Evolutionary conservation across 2,329 filamentous ascomycete genomes (phyloP).

Genomic region (Parasarocladium wereldwijsianum): DNA sequence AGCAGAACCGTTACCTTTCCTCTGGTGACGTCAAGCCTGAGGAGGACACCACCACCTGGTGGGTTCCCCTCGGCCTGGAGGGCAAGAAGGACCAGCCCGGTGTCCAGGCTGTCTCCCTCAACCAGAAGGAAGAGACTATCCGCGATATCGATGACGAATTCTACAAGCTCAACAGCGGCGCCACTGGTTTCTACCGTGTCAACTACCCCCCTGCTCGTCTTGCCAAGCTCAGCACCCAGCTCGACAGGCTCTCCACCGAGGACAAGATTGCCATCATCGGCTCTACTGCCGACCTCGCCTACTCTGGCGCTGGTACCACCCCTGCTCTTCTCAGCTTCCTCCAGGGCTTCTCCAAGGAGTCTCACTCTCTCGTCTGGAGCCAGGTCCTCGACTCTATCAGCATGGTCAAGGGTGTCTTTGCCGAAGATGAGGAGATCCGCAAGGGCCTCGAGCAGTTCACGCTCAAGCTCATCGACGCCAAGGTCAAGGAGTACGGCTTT

Average conservation of each 20-base stretch:
- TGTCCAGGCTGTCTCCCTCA: conserved; percentile 53
- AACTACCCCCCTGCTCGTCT: conserved; percentile 83
- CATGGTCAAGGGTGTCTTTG: conserved; percentile 73
- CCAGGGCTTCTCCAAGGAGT: conserved; percentile 69
- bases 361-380: conserved; percentile 77
- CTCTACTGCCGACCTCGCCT: conserved; percentile 77
- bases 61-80: conserved; percentile 80
- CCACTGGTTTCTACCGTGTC: conserved; percentile 80
- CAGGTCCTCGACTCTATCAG: conserved; percentile 67
- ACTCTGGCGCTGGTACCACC: conserved; percentile 74
- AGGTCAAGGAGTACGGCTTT: conserved; percentile 73
- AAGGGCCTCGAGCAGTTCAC: conserved; percentile 65
- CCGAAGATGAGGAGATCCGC: conserved; percentile 56
- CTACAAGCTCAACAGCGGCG: conserved; percentile 87
- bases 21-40: conserved; percentile 83
- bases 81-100: conserved; percentile 53
- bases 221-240: conserved; percentile 62
- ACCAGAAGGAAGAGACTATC: conserved; percentile 62
- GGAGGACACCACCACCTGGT: conserved; percentile 88
- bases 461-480: conserved; percentile 59
- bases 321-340: conserved; percentile 70
- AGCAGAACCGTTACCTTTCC: conserved; percentile 80
- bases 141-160: conserved; percentile 62
- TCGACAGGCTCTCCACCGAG: conserved; percentile 61
- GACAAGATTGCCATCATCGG: conserved; percentile 90